Evolutionary conservation across 1,284 basidiomycete genomes (phyloP).

Genomic region (Anthracocystis panici-leucophaei): DNA sequence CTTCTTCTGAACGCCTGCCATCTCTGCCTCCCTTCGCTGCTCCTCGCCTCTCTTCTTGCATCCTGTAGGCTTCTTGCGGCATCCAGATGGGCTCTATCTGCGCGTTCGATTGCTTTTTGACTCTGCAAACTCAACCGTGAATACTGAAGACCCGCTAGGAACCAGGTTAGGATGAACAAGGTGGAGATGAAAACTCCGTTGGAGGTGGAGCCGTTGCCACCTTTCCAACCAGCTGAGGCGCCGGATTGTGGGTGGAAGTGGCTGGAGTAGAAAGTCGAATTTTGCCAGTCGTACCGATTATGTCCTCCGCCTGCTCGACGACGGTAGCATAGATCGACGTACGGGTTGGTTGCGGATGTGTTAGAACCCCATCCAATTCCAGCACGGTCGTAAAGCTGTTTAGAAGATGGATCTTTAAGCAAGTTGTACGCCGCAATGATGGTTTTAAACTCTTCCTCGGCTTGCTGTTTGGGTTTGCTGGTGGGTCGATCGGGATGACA

Average conservation of each 20-base stretch:
- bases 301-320: slow-evolving; percentile 28
- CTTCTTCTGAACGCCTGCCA: slow-evolving; percentile 26
- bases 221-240: slow-evolving; percentile 29
- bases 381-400: slow-evolving; percentile 43
- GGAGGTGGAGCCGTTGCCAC: slow-evolving; percentile 27
- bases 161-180: slow-evolving; percentile 47
- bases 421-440: slow-evolving; percentile 58
- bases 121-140: slow-evolving; percentile 31
- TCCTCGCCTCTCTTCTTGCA: slow-evolving; percentile 32
- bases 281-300: slow-evolving; percentile 48
- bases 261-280: slow-evolving; percentile 14
- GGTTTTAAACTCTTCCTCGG: slow-evolving; percentile 52
- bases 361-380: slow-evolving; percentile 49
- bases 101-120: slow-evolving; percentile 38
- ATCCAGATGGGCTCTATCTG: slow-evolving; percentile 31
- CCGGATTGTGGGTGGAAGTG: not conserved
- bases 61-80: slow-evolving; percentile 27
- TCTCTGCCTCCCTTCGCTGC: slow-evolving; percentile 30
- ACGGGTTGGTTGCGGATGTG: not conserved
- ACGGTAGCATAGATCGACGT: slow-evolving; percentile 8
- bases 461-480: slow-evolving; percentile 22
- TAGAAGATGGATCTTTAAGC: slow-evolving; percentile 34
- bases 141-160: slow-evolving; percentile 48
- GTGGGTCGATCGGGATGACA: slow-evolving; percentile 60
- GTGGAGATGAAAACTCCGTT: slow-evolving; percentile 46